phyloP scores from a whole-genome alignment of 495 filamentous ascomycete species.

The Lichenothelia convexa region DNA sequence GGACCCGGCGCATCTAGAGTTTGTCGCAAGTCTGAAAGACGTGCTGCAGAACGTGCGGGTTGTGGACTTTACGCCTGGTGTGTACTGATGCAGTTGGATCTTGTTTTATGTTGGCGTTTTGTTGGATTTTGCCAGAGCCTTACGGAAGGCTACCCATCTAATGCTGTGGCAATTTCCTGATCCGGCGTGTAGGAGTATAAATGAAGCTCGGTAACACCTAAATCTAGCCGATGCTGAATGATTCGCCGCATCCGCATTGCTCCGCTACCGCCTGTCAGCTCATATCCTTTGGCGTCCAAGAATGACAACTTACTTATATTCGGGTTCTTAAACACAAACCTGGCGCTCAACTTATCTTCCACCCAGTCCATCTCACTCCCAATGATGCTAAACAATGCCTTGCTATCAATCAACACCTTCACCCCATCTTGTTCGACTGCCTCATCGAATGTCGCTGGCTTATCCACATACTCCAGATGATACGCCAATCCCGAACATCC shows the following conservation, averaged over 20 bases:
- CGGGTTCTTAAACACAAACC: slow-evolving; percentile 90
- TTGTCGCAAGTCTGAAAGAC: slow-evolving; percentile 12
- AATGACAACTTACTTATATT: slow-evolving; percentile 70
- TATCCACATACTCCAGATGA: slow-evolving; percentile 86
- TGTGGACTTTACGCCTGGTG: slow-evolving; percentile 25
- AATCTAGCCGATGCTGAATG: slow-evolving; percentile 60
- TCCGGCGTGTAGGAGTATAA: no score
- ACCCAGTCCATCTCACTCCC: slow-evolving; percentile 99
- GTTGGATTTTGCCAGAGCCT: neutral
- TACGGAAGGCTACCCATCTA: no score
- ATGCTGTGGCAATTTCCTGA: neutral
- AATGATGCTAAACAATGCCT: slow-evolving; percentile 93
- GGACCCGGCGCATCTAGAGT: slow-evolving; percentile 23
- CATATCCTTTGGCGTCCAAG: neutral
- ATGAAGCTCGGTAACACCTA: neutral
- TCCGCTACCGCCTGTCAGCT: slow-evolving; percentile 44
- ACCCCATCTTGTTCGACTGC: slow-evolving; percentile 90
- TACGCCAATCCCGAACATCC: slow-evolving; percentile 97
- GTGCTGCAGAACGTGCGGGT: slow-evolving; percentile 20
- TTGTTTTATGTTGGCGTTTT: neutral
- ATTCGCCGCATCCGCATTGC: slow-evolving; percentile 92
- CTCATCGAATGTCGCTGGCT: slow-evolving; percentile 74
- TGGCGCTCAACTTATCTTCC: slow-evolving; percentile 75
- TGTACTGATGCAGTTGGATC: slow-evolving; percentile 11
- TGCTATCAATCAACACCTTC: slow-evolving; percentile 88